Evolutionary conservation across 257 asterid genomes (phyloP).

Genomic region (Gentiana straminea): DNA sequence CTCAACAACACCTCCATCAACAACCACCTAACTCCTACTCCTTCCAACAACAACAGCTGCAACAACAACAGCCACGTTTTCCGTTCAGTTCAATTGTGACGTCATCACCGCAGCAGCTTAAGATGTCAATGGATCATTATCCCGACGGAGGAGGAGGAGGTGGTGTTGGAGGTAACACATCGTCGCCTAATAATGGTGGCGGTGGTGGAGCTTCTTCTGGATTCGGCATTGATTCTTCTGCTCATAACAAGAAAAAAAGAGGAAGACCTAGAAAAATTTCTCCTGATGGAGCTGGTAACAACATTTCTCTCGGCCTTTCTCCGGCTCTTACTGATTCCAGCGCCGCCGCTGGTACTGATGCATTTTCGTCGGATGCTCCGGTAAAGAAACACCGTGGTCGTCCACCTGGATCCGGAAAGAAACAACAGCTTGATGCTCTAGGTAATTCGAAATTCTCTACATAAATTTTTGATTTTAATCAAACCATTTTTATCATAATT

Average conservation of each 20-base stretch:
- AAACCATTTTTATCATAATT: background rate
- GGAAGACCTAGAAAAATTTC: conserved; percentile 87
- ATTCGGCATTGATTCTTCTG: conserved; percentile 43
- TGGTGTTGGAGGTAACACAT: background rate
- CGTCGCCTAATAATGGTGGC: conserved; percentile 20
- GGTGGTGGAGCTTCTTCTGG: conserved; percentile 20
- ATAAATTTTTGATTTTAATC: no score
- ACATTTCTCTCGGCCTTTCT: conserved; percentile 66
- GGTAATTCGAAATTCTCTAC: conserved; percentile 11
- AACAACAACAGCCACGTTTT: conserved; percentile 19
- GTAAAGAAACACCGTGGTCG: conserved; percentile 35
- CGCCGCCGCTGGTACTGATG: conserved; percentile 17
- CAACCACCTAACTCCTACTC: conserved; percentile 10
- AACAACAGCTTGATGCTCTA: conserved; percentile 33
- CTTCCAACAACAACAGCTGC: conserved; percentile 11
- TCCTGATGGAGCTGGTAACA: conserved; percentile 38
- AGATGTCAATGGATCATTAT: conserved; percentile 31
- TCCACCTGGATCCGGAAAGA: conserved; percentile 42
- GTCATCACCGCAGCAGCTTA: conserved; percentile 13
- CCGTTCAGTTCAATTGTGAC: conserved; percentile 40
- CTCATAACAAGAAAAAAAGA: conserved; percentile 42
- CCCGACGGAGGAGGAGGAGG: conserved; percentile 21
- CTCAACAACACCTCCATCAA: conserved; percentile 4
- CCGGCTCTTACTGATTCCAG: conserved; percentile 22
- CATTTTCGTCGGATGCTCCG: conserved; percentile 21